Evolutionary conservation across 2,329 filamentous ascomycete genomes (phyloP), one percentile per base, ranked within the genome.

Genomic region (Botrytis tulipae): DNA sequence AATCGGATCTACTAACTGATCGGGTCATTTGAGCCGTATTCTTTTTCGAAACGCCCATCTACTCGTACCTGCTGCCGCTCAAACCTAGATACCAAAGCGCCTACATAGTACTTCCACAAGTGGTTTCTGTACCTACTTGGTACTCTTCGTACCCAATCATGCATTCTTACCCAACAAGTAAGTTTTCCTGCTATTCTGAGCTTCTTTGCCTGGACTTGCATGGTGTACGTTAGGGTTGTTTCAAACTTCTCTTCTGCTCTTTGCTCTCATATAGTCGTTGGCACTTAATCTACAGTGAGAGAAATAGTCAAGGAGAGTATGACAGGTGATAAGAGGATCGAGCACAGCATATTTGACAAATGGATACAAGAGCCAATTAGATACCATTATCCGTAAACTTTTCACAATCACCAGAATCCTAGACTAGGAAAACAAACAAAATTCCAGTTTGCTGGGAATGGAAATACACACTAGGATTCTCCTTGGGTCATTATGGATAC

Each of bases 31-130:
- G 20, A 37, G 57, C 69, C 18, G 25, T 71, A 18, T 42, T 35
- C 48, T 29, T 51, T 63, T 71, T 44, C 44, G 59, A 71, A 65
- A 57, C 60, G 46, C 70, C 70, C 60, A 42, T 71, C 25, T 29
- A 40, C n/a, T 29, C 57, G n/a, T 44, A 37, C 29, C 51, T n/a
- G n/a, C 37, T 46, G 48, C 62, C 61, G 40, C 71, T 72, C 51
- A 68, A 35, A 29, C 48, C 40, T n/a, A 16, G 46, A 62, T n/a
- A 29, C 18, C 57, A 71, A 51, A 66, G 60, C 60, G 70, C 60
- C 48, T 51, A 66, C 54, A 54, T n/a, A 18, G n/a, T 46, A 37
- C 20, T 16, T 62, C 35, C 68, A 68, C 57, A 51, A 44, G 62
- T 16, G 48, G 29, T 46, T 59, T 57, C 51, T 18, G 12, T 32